These are phyloP conservation scores for Gossypium schwendimanii DNA, from an alignment of 441 rosid species.

Conservation along the genomic window DNA sequence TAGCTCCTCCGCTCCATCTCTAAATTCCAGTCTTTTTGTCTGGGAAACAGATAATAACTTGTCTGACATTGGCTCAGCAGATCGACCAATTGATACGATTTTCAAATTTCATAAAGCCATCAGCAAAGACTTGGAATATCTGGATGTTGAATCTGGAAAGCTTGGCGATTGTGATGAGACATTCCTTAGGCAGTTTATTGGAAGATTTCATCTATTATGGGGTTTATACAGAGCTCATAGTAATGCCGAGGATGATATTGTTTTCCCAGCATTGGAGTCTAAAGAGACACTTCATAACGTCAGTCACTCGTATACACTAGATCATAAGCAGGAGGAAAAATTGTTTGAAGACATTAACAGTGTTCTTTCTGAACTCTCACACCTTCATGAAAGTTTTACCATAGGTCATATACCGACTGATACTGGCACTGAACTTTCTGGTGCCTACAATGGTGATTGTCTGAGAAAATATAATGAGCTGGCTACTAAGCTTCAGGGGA, in stretches of 20 bases:
- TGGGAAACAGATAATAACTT: slow-evolving; percentile 57
- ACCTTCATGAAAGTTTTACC: slow-evolving; percentile 43
- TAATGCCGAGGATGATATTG: slow-evolving; percentile 76
- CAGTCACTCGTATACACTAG: slow-evolving; percentile 68
- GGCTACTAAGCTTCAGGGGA: slow-evolving; percentile 64
- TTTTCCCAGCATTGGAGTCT: slow-evolving; percentile 67
- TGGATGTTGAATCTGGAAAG: slow-evolving; percentile 69
- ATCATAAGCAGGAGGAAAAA: slow-evolving; percentile 66
- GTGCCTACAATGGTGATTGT: slow-evolving; percentile 19
- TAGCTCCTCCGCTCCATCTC: slow-evolving; percentile 49
- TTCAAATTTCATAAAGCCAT: slow-evolving; percentile 77
- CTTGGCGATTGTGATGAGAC: slow-evolving; percentile 50
- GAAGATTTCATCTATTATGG: slow-evolving; percentile 65
- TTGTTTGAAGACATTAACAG: slow-evolving; percentile 58
- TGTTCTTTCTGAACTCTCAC: slow-evolving; percentile 54
- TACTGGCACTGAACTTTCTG: slow-evolving; percentile 16
- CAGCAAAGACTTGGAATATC: slow-evolving; percentile 67
- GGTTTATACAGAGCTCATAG: slow-evolving; percentile 76
- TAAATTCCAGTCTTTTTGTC: slow-evolving; percentile 59
- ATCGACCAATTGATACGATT: slow-evolving; percentile 64
- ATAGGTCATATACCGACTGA: slow-evolving; percentile 22
- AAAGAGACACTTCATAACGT: slow-evolving; percentile 73
- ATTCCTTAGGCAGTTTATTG: slow-evolving; percentile 56
- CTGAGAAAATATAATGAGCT: slow-evolving; percentile 43
- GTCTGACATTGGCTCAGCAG: slow-evolving; percentile 33